Evolutionary conservation across 176 grass and related monocot genomes (phyloP), one percentile per base, ranked within the genome.

Genomic region (Chrysopogon serrulatus): DNA sequence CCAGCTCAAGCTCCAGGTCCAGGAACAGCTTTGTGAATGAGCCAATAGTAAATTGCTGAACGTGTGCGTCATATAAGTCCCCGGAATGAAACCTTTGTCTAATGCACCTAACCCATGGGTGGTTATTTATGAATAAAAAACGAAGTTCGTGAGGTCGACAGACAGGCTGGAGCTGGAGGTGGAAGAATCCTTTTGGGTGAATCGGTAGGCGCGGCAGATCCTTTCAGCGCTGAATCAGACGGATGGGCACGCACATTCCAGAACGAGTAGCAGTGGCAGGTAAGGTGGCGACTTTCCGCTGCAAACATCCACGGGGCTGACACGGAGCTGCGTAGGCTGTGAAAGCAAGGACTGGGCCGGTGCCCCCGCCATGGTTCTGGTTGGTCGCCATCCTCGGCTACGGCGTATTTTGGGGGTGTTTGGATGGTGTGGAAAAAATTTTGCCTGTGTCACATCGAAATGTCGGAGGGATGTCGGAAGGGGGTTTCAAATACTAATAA

Each of bases 321-420:
- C 89, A 87, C 80, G 92, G 90, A 83, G 86, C 79, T 59, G 77
- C 33, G 84, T 92, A 54, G 87, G 87, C 83, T 12, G 9, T 78
- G 92, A 90, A 43, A 81, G 80, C 76, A 24, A 73, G 73, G 64
- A 23, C 64, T n/a, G n/a, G n/a, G n/a, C n/a, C n/a, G n/a, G 2
- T 35, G 63, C 16, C 44, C 44, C 37, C 37, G 37, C 5, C 37
- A 39, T 39, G 37, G n/a, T n/a, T n/a, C n/a, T n/a, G n/a, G 37
- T 39, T 39, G 37, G 51, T 66, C 45, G 24, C 32, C 26, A 23
- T 34, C 8, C 13, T 33, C 21, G 40, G n/a, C n/a, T n/a, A n/a
- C n/a, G n/a, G n/a, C n/a, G n/a, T n/a, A n/a, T n/a, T n/a, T n/a
- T n/a, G n/a, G n/a, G n/a, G n/a, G n/a, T n/a, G n/a, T n/a, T n/a